Conservation (phyloP, 768 basidiomycete species). For the Pulveroboletus sp. region DNA sequence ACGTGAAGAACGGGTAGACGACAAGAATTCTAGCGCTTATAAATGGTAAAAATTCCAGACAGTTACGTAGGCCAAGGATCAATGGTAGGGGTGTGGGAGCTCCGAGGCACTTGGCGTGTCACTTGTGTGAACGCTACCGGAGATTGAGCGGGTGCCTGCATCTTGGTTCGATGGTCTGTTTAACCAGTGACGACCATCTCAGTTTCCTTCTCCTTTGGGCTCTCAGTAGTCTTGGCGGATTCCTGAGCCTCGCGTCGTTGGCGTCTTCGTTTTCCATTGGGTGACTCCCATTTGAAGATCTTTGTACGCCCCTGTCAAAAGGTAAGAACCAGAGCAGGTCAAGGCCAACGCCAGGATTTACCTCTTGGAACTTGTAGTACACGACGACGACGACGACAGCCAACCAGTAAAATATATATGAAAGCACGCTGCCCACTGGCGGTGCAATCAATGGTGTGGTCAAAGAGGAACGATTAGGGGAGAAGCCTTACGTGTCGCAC, state of each 20-base stretch:
- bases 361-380: slow-evolving; percentile 62
- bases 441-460: background rate
- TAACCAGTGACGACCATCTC: background rate
- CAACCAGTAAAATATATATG: slow-evolving; percentile 92
- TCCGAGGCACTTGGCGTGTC: background rate
- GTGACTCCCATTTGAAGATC: slow-evolving; percentile 53
- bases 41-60: background rate
- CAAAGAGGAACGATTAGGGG: background rate
- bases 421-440: slow-evolving; percentile 69
- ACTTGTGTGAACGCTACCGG: background rate
- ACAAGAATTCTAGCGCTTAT: background rate
- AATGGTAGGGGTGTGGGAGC: too few species aligned
- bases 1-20: background rate
- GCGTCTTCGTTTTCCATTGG: slow-evolving; percentile 37
- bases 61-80: too few species aligned
- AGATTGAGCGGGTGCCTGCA: background rate
- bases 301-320: slow-evolving; percentile 58
- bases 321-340: background rate
- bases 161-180: background rate
- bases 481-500: slow-evolving; percentile 51
- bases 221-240: background rate
- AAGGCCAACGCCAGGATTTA: slow-evolving; percentile 11
- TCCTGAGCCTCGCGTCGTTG: slow-evolving; percentile 20
- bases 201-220: background rate
- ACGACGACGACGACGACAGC: slow-evolving; percentile 66